Evolutionary conservation across 106 monocot genomes (phyloP).

Genomic region (Platanthera zijinensis): DNA sequence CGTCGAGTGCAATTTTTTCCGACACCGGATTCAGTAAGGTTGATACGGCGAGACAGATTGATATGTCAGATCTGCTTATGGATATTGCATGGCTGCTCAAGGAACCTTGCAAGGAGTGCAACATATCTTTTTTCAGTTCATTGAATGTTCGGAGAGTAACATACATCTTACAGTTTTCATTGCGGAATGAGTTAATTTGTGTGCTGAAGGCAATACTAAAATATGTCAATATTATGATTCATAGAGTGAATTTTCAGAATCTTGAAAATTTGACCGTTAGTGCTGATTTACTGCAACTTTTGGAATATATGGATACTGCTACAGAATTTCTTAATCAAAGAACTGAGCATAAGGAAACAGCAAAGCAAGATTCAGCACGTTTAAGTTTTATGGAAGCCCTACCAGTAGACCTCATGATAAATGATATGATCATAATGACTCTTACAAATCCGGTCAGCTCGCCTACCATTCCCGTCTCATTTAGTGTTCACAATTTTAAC

Average conservation of each 20-base stretch:
- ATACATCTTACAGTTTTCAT: conserved; percentile 31
- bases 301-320: conserved; percentile 30
- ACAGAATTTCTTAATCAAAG: conserved; percentile 26
- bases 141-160: conserved; percentile 54
- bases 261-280: conserved; percentile 14
- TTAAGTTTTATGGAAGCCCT: not conserved
- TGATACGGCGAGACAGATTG: conserved; percentile 25
- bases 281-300: conserved; percentile 22
- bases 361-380: conserved; percentile 7
- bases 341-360: not conserved
- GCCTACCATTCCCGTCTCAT: not conserved
- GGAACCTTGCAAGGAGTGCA: conserved; percentile 14
- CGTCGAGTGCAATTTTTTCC: conserved; percentile 5
- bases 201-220: conserved; percentile 35
- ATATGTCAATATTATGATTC: conserved; percentile 25
- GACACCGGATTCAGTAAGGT: conserved; percentile 14
- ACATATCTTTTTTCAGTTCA: conserved; percentile 19
- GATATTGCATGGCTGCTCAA: conserved; percentile 87
- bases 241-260: not conserved
- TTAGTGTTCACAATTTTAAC: not conserved
- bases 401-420: not conserved
- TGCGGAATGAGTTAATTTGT: conserved; percentile 28
- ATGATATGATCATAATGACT: not conserved
- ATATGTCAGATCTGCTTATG: conserved; percentile 46
- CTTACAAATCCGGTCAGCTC: conserved; percentile 16